Base-by-base conservation (phyloP, 2,329 filamentous ascomycete genomes). In the Cyphellophora attinorum region DNA sequence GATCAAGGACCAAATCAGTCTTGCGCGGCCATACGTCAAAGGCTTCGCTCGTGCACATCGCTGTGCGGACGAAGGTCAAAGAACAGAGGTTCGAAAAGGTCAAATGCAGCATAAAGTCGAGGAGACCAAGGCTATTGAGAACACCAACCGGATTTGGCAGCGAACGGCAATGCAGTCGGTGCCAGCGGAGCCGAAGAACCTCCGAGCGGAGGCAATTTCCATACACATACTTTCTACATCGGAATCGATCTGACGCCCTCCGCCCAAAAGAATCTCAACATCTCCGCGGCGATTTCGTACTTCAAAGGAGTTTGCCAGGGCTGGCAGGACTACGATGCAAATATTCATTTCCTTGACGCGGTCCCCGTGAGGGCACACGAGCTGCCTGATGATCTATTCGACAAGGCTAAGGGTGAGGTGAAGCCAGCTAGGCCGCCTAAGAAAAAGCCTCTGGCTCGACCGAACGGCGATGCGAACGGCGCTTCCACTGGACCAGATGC, bases 161-260 rank as follows among this genome's bases (percentile, higher is more conserved):
- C 62, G 6, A 62, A 65, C 11, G 53, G 66, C 40, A 60, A 59
- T 19, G 59, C 40, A n/a, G 38, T 45, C 8, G 40, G 54, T 27
- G 49, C 52, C 16, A 56, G 53, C 25, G 62, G 65, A 31, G 51
- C 62, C 11, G 55, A 60, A 32, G 58, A 62, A 29, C 56, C 58
- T n/a, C 55, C 59, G 6, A 46, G 50, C 11, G 51, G 59, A 27
- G 52, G 56, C 27, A 57, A 58, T 27, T 56, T 96, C 17, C 93
- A 84, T 55, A 96, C 89, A 0, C 86, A 85, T 15, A 95, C 88
- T 1, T 89, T 88, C 57, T 98, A 96, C 55, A 85, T 98, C 52
- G 91, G 91, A 44, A 55, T 51, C 37, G 43, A 46, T 51, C 51
- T 58, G 47, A 58, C 44, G 12, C 46, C 51, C 58, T 63, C 61